Evolutionary conservation across 2,329 filamentous ascomycete genomes (phyloP), one percentile per base, ranked within the genome.

Genomic region (Knoxdaviesia capensis): DNA sequence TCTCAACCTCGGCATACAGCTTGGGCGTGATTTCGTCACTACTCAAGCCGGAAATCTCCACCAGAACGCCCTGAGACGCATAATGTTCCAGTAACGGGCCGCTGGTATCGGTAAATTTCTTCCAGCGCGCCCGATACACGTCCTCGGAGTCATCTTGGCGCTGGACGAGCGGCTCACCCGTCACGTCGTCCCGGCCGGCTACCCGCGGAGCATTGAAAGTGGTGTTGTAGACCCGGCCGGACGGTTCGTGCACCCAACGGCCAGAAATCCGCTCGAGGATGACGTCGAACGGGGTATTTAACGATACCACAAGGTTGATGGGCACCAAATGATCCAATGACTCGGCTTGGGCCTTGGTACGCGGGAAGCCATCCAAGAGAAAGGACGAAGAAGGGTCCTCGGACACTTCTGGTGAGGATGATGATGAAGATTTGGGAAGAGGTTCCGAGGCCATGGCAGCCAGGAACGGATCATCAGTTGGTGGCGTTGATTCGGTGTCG

Each of bases 11-110:
- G 6, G 66, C 61, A 53, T 85, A 82, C 31, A 98, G 66, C 63
- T 86, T 77, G n/a, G 90, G 90, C 42, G 72, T 87, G 51, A 98
- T 98, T 62, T 96, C 90, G 54, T 98, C 84, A 54, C 86, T 94
- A 57, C 77, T 88, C 60, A 87, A 74, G 28, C 90, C 90, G 50
- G 84, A 68, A 4, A 94, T 85, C 47, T 84, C 83, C 73, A 82
- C 85, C 34, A 98, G 62, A 8, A 94, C 77, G 7, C 84, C 85
- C 56, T 80, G 80, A 48, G 73, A 71, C 40, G 83, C 80, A 54
- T 98, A 98, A 60, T 94, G 84, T 50, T 93, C 81, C 11, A 98
- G 65, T 38, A 98, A 63, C 10, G 84, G 81, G 57, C 77, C 69
- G 57, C 82, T 94, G 4, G 80, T 88, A 58, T 94, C 83, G 52